Base-by-base conservation (phyloP, 164 flowering plant species). In the Tetracentron sinense region DNA sequence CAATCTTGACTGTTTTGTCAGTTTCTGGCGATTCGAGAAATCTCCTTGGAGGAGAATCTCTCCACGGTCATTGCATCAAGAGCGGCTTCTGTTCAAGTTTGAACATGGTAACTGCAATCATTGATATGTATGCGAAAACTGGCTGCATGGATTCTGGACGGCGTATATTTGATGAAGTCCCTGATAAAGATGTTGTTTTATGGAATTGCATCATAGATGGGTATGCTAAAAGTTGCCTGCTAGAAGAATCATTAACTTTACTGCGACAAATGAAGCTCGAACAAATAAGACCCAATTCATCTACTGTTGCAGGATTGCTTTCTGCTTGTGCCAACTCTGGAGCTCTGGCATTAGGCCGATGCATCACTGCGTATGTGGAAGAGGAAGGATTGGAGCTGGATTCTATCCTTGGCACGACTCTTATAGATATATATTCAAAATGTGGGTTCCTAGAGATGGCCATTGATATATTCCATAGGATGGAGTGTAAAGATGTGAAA, bases 191-290 rank as follows among this genome's bases (percentile, higher is more conserved):
- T 68, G 75, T 80, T 60, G 73, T 77, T 17, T 31, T 64, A 26
- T 82, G 82, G 82, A 80, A 80, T 52, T 78, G 81, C 69, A 66
- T 82, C 61, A 75, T 82, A 49, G 78, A 76, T 65, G 78, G 75
- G 56, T 77, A 80, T 62, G 79, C 77, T 7, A 75, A 63, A 61
- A 58, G 21, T 61, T 81, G 81, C n/a, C 42, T 71, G 54, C 44
- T 73, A 16, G 68, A 69, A 51, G 76, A 79, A 46, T 73, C 81
- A 12, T n/a, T 77, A 17, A 56, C 67, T 64, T 42, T 77, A 10
- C 59, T 80, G 47, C 46, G 27, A 27, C 50, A 12, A 1, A 78
- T 83, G 86, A 72, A 67, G 68, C 22, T 42, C 6, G 74, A 70
- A 49, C 19, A 42, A 35, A 42, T 77, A 58, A 68, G 66, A 47